Evolutionary conservation across 257 asterid genomes (phyloP).

Genomic region (Parsonsia alboflavescens): DNA sequence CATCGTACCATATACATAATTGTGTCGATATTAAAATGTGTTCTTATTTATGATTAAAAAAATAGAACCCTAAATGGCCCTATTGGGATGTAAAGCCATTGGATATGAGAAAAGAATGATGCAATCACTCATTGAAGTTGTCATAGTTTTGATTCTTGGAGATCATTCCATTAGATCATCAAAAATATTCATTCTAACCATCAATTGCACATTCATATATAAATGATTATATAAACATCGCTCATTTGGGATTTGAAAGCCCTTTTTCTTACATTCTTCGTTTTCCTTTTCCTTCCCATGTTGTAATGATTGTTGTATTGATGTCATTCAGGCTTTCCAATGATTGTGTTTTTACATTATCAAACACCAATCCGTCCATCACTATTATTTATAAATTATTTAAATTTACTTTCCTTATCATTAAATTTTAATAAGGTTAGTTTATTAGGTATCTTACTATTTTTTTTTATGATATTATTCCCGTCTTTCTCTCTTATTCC

Average conservation of each 20-base stretch:
- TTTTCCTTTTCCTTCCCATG: slow-evolving; percentile 4
- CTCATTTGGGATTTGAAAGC: neutral
- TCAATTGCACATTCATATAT: neutral
- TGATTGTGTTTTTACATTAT: slow-evolving; percentile 20
- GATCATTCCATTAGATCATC: slow-evolving; percentile 6
- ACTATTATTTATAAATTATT: too few relatives aligned
- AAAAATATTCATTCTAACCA: slow-evolving; percentile 4
- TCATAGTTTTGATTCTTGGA: neutral
- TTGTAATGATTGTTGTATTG: slow-evolving; percentile 33
- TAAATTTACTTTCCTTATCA: too few relatives aligned
- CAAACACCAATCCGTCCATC: neutral
- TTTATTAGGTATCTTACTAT: too few relatives aligned
- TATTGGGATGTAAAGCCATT: neutral
- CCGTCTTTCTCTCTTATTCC: too few relatives aligned
- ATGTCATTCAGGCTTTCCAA: slow-evolving; percentile 26
- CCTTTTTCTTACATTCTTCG: neutral
- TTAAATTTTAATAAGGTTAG: too few relatives aligned
- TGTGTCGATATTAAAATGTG: too few relatives aligned
- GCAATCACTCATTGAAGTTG: neutral
- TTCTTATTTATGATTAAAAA: too few relatives aligned
- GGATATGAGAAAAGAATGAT: neutral
- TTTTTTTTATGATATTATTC: too few relatives aligned
- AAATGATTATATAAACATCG: neutral
- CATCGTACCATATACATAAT: too few relatives aligned
- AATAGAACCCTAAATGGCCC: too few relatives aligned